Base-by-base conservation (phyloP, 2,329 filamentous ascomycete species). In the Colletotrichum camelliae region DNA sequence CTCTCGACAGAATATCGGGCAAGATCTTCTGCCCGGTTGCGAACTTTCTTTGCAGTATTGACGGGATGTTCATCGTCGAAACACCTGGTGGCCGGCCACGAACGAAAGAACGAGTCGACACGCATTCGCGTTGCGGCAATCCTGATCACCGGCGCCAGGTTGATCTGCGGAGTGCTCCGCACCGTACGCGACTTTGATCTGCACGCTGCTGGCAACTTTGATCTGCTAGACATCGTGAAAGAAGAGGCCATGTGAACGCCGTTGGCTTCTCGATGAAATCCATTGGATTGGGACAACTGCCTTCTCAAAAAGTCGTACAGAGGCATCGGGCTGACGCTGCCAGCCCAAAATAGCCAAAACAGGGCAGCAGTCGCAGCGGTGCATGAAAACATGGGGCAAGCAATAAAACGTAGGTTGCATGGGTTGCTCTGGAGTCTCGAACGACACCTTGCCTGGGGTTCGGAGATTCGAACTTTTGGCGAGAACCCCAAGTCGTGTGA, bases 381-480 rank as follows among this genome's bases (percentile, higher is more conserved):
- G 73, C 69, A 72, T 68, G 62, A 64, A 64, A 72, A 67, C 69
- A 72, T 64, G 69, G 73, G 62, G 70, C 62, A 35, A 18, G 33
- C 68, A 67, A 67, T 35, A 75, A 55, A 35, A 64, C 62, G 48
- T 27, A 62, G 18, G 37, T n/a, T 33, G 68, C 70, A 75, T 24
- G 72, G 62, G 62, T 55, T n/a, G n/a, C 16, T 62, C 55, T 58
- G 33, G 43, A 67, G 73, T 67, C 73, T 68, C 69, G 57, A 75
- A 73, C 70, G 57, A 58, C 21, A 29, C 60, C 35, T 68, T 48
- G 27, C 27, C 60, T 67, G 39, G 62, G 60, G 58, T 70, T 64
- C 73, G 69, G 73, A 75, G 55, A 75, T 75, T 73, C 73, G 39
- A 72, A 48, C 55, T n/a, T 75, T 64, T 66, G 66, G 57, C 57